A percentile compares a stretch with the other conserved stretches of the same genome.
Evolutionary conservation across 352 stramenopile species (phyloP).

Genomic region (Phytopythium mirpurense): DNA sequence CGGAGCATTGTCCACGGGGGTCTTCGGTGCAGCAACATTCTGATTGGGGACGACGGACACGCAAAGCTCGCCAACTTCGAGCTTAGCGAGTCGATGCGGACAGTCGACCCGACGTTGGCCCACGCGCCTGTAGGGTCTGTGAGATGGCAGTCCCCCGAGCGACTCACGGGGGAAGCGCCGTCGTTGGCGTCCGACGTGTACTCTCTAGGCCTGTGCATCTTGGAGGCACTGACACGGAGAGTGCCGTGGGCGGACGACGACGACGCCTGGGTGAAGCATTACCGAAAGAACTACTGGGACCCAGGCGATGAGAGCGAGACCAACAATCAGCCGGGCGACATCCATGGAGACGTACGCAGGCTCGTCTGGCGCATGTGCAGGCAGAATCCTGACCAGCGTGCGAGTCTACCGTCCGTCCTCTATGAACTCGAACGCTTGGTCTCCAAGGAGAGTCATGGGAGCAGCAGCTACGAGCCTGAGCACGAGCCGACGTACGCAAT

Average conservation of each 20-base stretch:
- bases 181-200: neutral
- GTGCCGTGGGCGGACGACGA: neutral
- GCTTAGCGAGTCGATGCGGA: neutral
- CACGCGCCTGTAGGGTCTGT: neutral
- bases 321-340: neutral
- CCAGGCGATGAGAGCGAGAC: neutral
- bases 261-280: conserved; percentile 1
- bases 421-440: neutral
- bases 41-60: conserved; percentile 6
- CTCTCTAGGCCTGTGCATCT: neutral
- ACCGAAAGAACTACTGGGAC: neutral
- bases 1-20: conserved; percentile 13
- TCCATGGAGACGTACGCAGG: neutral
- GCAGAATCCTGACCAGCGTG: neutral
- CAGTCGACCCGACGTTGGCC: neutral
- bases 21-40: conserved; percentile 9
- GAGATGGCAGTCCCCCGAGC: neutral
- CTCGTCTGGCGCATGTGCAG: neutral
- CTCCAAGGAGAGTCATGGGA: neutral
- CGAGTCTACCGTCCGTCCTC: neutral
- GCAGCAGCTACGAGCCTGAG: neutral
- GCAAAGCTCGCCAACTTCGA: conserved; percentile 11
- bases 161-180: neutral
- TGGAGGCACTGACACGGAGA: neutral
- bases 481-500: neutral